Evolutionary conservation across 2,329 filamentous ascomycete genomes (phyloP).

Genomic region (Cryoendolithus antarcticus): DNA sequence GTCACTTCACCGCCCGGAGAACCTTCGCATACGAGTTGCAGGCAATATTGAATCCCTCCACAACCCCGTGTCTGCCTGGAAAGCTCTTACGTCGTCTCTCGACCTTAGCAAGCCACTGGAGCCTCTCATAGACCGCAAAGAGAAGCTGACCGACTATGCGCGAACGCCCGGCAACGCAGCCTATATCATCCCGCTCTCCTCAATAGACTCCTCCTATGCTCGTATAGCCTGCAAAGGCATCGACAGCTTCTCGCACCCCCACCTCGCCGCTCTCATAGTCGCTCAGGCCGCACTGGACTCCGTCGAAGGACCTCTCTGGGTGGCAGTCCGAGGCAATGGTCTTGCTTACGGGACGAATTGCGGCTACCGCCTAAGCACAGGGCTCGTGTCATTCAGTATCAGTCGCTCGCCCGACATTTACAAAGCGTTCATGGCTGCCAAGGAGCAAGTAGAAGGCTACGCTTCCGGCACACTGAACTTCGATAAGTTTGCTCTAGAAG

Average conservation of each 20-base stretch:
- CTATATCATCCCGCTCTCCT: conserved; percentile 78
- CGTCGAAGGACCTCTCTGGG: conserved; percentile 93
- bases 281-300: conserved; percentile 84
- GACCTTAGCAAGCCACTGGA: conserved; percentile 45
- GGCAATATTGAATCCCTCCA: conserved; percentile 64
- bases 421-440: conserved; percentile 71
- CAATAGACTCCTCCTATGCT: conserved; percentile 84
- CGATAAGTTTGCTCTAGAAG: conserved; percentile 73
- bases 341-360: conserved; percentile 85
- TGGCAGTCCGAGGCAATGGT: conserved; percentile 80
- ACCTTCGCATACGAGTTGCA: conserved; percentile 74
- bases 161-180: conserved; percentile 60
- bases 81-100: conserved; percentile 46
- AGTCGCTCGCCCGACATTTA: conserved; percentile 83
- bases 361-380: conserved; percentile 62
- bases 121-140: conserved; percentile 57
- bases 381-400: conserved; percentile 70
- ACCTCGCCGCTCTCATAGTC: conserved; percentile 73
- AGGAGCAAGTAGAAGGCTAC: conserved; percentile 61
- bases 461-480: conserved; percentile 59
- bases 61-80: conserved; percentile 70
- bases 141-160: conserved; percentile 65
- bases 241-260: conserved; percentile 61
- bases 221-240: conserved; percentile 65
- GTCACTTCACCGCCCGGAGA: conserved; percentile 68